Base-by-base conservation (phyloP, 805 yeast genomes). In the Candida morakotiae region DNA sequence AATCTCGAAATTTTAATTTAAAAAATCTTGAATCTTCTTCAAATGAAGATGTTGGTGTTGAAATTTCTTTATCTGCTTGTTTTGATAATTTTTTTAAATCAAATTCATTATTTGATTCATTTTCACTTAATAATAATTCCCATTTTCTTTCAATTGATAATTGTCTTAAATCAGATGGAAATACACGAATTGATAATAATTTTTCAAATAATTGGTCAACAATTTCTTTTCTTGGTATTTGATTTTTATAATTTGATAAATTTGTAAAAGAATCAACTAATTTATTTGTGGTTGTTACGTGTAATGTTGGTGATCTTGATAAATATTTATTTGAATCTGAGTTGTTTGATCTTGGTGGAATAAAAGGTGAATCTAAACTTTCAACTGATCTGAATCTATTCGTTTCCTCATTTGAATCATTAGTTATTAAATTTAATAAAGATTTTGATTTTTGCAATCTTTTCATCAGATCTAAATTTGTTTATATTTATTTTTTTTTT, bases 121-220 rank as follows among this genome's bases (percentile, higher is more conserved):
- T 59, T 42, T 68, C 73, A 28, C 64, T 45, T n/a, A 67, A 46
- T 10, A 68, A 48, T 10, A 68, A 49, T 44, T 68, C 72, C 73
- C 73, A 68, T 44, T 68, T 68, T 17, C 73, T 44, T 34, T 51
- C 56, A 3, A 62, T 49, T 4, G 69, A 49, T 35, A 54, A 60
- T 16, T 56, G 59, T 27, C 58, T 47, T 37, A 67, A 48, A 1
- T 62, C 50, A 31, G 49, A 55, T 1, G 68, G 53, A 35, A 68
- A 67, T 0, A 55, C 69, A 31, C 73, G 48, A 4, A 54, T 53
- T 3, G 67, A 52, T 4, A 68, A 49, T n/a, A 68, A 44, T 32
- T 55, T 51, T 36, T 67, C 70, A 42, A 68, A 68, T n/a, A 67
- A 47, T 4, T 41, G 46, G 35, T 67, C 69, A 8, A 68, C 73